Evolutionary conservation across 2,329 filamentous ascomycete species (phyloP).

Genomic region (Lachnellula hyalina): DNA sequence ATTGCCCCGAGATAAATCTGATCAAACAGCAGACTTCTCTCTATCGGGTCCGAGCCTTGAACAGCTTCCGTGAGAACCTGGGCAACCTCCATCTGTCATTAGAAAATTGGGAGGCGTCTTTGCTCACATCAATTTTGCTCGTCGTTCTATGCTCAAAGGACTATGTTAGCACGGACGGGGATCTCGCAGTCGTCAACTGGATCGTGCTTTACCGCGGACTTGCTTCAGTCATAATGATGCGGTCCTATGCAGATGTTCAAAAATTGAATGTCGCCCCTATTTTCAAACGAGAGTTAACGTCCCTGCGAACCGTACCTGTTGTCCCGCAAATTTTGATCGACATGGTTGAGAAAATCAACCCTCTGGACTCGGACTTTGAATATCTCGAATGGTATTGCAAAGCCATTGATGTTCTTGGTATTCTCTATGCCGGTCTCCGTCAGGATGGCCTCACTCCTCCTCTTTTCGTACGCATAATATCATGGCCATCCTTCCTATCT

Average conservation of each 20-base stretch:
- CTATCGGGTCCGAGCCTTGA: slow-evolving; percentile 23
- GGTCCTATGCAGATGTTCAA: background rate
- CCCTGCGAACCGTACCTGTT: slow-evolving; percentile 15
- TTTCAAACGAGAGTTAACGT: slow-evolving; percentile 19
- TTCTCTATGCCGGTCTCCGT: slow-evolving; percentile 25
- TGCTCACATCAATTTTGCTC: slow-evolving; percentile 25
- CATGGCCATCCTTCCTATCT: slow-evolving; percentile 20
- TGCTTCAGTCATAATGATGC: slow-evolving; percentile 12
- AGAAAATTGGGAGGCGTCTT: slow-evolving; percentile 22
- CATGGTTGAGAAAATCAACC: slow-evolving; percentile 21
- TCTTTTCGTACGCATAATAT: slow-evolving; percentile 22
- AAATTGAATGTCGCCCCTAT: slow-evolving; percentile 17
- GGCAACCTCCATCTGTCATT: slow-evolving; percentile 9
- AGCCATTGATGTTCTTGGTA: slow-evolving; percentile 22
- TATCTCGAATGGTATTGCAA: slow-evolving; percentile 21
- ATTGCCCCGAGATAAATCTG: background rate
- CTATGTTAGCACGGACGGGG: slow-evolving; percentile 9
- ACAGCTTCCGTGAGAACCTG: slow-evolving; percentile 22
- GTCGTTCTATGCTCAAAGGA: slow-evolving; percentile 22
- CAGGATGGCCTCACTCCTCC: slow-evolving; percentile 19
- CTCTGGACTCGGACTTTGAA: slow-evolving; percentile 23
- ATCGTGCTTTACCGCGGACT: slow-evolving; percentile 24
- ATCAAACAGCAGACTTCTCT: slow-evolving; percentile 16
- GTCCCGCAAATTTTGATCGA: slow-evolving; percentile 22
- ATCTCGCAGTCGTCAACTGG: slow-evolving; percentile 24